phyloP scores from a whole-genome alignment of 805 yeast genomes.

The Scheffersomyces ergatensis region DNA sequence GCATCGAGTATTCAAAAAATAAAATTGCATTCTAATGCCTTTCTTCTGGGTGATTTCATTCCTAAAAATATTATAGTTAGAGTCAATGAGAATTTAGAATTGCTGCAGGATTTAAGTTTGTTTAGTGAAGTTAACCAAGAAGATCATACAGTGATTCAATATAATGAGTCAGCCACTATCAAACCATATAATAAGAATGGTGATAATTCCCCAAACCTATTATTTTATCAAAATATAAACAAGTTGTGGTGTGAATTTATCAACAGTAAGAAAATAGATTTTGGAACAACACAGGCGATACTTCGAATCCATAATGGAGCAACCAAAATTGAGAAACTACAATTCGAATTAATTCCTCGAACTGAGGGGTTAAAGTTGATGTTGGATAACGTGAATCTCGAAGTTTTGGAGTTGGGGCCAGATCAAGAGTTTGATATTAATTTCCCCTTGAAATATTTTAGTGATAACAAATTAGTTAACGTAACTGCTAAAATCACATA shows the following conservation, averaged over 20 bases:
- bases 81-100: slow-evolving; percentile 14
- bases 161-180: too few species aligned
- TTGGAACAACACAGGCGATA: slow-evolving; percentile 25
- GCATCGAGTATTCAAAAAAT: slow-evolving; percentile 8
- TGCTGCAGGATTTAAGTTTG: slow-evolving; percentile 13
- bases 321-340: slow-evolving; percentile 27
- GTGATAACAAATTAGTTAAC: slow-evolving; percentile 24
- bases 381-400: neutral
- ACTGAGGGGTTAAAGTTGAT: slow-evolving; percentile 15
- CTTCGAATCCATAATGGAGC: slow-evolving; percentile 26
- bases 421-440: slow-evolving; percentile 15
- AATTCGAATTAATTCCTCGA: slow-evolving; percentile 10
- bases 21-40: slow-evolving; percentile 19
- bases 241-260: slow-evolving; percentile 26
- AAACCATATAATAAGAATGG: too few species aligned
- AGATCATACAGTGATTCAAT: slow-evolving; percentile 3
- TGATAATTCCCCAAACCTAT: neutral
- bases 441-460: slow-evolving; percentile 29
- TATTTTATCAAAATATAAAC: slow-evolving; percentile 12
- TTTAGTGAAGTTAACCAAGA: neutral
- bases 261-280: slow-evolving; percentile 20
- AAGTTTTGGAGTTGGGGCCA: slow-evolving; percentile 5
- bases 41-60: slow-evolving; percentile 34
- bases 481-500: slow-evolving; percentile 20
- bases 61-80: slow-evolving; percentile 13